These are phyloP conservation scores for Gossypium raimondii DNA, from an alignment of 345 rosid species.

Conservation along the genomic window DNA sequence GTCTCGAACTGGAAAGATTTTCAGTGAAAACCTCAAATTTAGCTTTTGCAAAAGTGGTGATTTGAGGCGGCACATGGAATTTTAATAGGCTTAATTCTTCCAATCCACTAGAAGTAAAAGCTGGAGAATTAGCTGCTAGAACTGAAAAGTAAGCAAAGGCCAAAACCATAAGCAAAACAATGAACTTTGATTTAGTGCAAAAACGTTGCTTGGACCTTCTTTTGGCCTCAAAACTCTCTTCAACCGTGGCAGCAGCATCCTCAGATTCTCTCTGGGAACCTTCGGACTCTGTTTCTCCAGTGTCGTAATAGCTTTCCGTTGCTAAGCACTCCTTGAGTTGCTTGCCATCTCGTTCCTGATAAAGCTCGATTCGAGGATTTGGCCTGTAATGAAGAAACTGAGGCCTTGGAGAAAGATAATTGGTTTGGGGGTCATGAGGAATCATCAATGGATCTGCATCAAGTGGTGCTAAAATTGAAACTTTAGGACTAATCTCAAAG, in stretches of 20 bases:
- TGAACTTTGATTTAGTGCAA: slow-evolving; percentile 34
- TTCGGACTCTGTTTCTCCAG: slow-evolving; percentile 45
- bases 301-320: slow-evolving; percentile 44
- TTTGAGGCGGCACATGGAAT: slow-evolving; percentile 39
- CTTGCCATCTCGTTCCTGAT: slow-evolving; percentile 34
- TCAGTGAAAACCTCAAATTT: slow-evolving; percentile 29
- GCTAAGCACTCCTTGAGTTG: slow-evolving; percentile 49
- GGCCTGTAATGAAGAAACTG: slow-evolving; percentile 56
- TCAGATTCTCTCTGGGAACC: slow-evolving; percentile 40
- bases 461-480: slow-evolving; percentile 43
- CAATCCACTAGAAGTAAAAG: slow-evolving; percentile 21
- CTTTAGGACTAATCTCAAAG: slow-evolving; percentile 37
- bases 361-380: slow-evolving; percentile 48
- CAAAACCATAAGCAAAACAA: slow-evolving; percentile 38
- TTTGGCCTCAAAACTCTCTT: slow-evolving; percentile 25
- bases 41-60: slow-evolving; percentile 32
- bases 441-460: slow-evolving; percentile 53
- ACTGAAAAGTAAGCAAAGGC: slow-evolving; percentile 31
- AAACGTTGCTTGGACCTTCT: slow-evolving; percentile 30
- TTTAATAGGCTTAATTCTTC: slow-evolving; percentile 27
- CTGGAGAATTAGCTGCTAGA: slow-evolving; percentile 32
- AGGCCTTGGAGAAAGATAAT: slow-evolving; percentile 63
- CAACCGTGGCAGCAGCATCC: slow-evolving; percentile 16
- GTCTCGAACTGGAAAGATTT: slow-evolving; percentile 32
- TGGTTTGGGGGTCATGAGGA: slow-evolving; percentile 59